Evolutionary conservation across 1,284 basidiomycete species (phyloP).

Genomic region (Austroboletus sp.): DNA sequence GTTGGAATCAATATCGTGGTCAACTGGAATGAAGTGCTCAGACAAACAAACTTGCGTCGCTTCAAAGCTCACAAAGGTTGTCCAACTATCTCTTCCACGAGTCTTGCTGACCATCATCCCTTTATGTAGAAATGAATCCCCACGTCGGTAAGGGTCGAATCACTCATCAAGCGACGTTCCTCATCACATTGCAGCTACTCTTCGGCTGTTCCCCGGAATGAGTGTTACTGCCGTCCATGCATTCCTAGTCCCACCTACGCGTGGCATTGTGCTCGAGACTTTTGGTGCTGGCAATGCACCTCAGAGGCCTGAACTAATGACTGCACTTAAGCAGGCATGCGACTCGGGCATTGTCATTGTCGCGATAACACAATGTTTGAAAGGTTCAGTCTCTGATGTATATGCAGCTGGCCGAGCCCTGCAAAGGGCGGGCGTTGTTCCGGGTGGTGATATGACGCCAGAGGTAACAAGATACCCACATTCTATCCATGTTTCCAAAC

Average conservation of each 20-base stretch:
- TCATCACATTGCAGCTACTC: constrained; percentile 45
- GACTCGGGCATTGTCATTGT: constrained; percentile 81
- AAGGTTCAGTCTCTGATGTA: constrained; percentile 71
- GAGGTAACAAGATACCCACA: constrained; percentile 51
- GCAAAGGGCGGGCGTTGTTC: constrained; percentile 64
- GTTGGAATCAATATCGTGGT: constrained; percentile 87
- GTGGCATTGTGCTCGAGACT: constrained; percentile 80
- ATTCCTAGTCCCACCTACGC: constrained; percentile 65
- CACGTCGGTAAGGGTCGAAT: constrained; percentile 55
- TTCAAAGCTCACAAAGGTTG: constrained; percentile 77
- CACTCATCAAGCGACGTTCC: background rate
- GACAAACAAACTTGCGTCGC: constrained; percentile 66
- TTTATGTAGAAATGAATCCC: constrained; percentile 58
- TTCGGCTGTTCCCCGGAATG: constrained; percentile 85
- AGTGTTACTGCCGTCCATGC: constrained; percentile 63
- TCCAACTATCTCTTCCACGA: constrained; percentile 7
- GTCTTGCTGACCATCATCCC: constrained; percentile 9
- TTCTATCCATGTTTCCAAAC: background rate
- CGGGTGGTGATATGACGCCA: constrained; percentile 88
- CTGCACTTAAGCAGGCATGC: constrained; percentile 71
- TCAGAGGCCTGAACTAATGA: constrained; percentile 60
- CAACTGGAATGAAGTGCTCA: constrained; percentile 78
- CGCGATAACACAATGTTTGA: constrained; percentile 85
- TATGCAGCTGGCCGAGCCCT: constrained; percentile 80
- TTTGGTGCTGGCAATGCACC: constrained; percentile 87